Percentiles rank a stretch among this genome's conserved stretches.
Evolutionary conservation across 2,329 filamentous ascomycete species (phyloP).

Genomic region (Madurella fahalii): DNA sequence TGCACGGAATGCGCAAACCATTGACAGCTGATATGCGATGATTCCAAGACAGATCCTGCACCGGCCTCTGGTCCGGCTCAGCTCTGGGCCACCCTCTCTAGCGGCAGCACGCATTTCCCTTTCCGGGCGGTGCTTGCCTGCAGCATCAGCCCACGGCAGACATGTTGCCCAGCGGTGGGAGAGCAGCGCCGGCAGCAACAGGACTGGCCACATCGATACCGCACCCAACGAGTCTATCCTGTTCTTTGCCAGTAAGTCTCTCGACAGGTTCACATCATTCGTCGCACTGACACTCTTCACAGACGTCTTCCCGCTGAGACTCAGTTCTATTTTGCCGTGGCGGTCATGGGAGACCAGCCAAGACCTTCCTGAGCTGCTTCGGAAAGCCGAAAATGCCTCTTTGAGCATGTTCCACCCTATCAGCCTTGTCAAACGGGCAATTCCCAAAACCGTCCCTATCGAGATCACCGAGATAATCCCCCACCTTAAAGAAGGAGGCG

Average conservation of each 20-base stretch:
- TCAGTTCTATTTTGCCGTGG: slow-evolving; percentile 46
- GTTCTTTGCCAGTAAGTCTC: slow-evolving; percentile 76
- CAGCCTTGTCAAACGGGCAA: slow-evolving; percentile 54
- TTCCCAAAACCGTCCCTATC: slow-evolving; percentile 59
- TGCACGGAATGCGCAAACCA: background rate
- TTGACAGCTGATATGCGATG: slow-evolving; percentile 26
- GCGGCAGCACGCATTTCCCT: slow-evolving; percentile 20
- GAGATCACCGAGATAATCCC: slow-evolving; percentile 79
- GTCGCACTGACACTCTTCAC: background rate
- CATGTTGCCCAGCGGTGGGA: slow-evolving; percentile 28
- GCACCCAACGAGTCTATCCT: slow-evolving; percentile 74
- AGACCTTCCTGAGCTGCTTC: slow-evolving; percentile 48
- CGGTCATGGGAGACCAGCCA: slow-evolving; percentile 46
- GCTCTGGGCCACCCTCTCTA: slow-evolving; percentile 10
- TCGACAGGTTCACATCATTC: background rate
- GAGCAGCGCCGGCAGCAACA: slow-evolving; percentile 59
- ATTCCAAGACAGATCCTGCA: slow-evolving; percentile 31
- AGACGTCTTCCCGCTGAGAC: slow-evolving; percentile 81
- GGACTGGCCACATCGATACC: slow-evolving; percentile 77
- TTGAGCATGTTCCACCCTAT: slow-evolving; percentile 51
- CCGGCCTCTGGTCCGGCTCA: slow-evolving; percentile 33
- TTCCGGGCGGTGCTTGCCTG: slow-evolving; percentile 1
- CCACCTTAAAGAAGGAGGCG: slow-evolving; percentile 84
- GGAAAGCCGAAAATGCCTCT: slow-evolving; percentile 48
- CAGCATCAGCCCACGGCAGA: background rate